phyloP scores from a whole-genome alignment of 108 stramenopile genomes.

The Nitzschia inconspicua region DNA sequence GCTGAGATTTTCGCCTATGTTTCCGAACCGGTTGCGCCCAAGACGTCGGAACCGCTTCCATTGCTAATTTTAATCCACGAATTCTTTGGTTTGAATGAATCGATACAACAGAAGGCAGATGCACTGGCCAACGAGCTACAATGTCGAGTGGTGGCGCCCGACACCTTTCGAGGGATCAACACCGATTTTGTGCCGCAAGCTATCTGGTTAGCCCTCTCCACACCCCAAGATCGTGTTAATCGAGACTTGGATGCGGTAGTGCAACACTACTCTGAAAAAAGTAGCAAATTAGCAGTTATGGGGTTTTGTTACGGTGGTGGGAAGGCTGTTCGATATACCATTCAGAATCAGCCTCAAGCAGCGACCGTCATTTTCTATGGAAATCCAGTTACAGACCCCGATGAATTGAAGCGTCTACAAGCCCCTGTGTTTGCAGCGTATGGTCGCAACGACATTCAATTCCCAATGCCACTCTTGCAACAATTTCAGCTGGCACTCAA shows the following conservation, averaged over 20 bases:
- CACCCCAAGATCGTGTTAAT: conserved; percentile 31
- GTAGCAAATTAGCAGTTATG: conserved; percentile 16
- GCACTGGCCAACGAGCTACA: conserved; percentile 16
- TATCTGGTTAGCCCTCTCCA: conserved; percentile 28
- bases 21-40: neutral
- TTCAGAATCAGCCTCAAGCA: conserved; percentile 14
- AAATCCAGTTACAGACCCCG: conserved; percentile 17
- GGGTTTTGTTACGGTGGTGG: conserved; percentile 31
- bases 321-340: conserved; percentile 33
- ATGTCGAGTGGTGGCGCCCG: conserved; percentile 20
- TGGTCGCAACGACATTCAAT: conserved; percentile 23
- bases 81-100: conserved; percentile 26
- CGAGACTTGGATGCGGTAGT: conserved; percentile 16
- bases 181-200: conserved; percentile 25
- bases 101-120: too few species aligned
- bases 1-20: neutral
- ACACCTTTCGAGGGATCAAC: conserved; percentile 19
- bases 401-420: conserved; percentile 1
- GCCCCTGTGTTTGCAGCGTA: conserved; percentile 24
- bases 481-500: conserved; percentile 12
- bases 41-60: neutral
- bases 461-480: conserved; percentile 15
- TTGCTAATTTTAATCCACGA: conserved; percentile 23
- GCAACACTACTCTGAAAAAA: neutral
- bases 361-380: conserved; percentile 33